These are phyloP conservation scores for Helianthus tuberosus DNA, from an alignment of 129 eudicot genomes.

Conservation along the genomic window DNA sequence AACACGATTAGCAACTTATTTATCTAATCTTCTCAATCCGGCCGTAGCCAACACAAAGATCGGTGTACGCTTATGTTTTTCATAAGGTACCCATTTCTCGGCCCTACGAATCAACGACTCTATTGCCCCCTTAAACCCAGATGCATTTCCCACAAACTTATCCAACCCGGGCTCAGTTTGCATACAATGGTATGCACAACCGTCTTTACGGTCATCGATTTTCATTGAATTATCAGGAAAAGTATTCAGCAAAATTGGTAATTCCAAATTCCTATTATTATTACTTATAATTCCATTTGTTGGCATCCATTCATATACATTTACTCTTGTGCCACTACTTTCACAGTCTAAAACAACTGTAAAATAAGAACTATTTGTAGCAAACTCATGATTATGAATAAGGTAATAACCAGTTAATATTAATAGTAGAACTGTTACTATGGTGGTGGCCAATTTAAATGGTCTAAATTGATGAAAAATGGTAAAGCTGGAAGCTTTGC, in stretches of 20 bases:
- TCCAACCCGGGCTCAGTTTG: conserved; percentile 95
- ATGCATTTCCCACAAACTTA: conserved; percentile 68
- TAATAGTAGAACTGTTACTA: conserved; percentile 35
- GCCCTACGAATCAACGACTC: conserved; percentile 83
- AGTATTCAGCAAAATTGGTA: conserved; percentile 66
- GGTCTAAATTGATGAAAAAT: conserved; percentile 33
- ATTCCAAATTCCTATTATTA: conserved; percentile 20
- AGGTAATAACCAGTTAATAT: conserved; percentile 31
- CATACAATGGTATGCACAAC: conserved; percentile 83
- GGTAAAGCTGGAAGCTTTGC: conserved; percentile 47
- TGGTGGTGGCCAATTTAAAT: conserved; percentile 31
- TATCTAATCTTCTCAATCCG: conserved; percentile 63
- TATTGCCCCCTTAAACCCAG: conserved; percentile 63
- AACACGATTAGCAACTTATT: conserved; percentile 42
- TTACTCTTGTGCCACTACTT: conserved; percentile 88
- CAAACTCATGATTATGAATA: conserved; percentile 18
- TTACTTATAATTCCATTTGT: conserved; percentile 2
- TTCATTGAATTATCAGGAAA: conserved; percentile 56
- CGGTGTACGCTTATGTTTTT: conserved; percentile 52
- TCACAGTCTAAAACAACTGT: conserved; percentile 92
- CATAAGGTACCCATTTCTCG: conserved; percentile 66
- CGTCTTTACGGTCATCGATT: conserved; percentile 33
- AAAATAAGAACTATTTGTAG: conserved; percentile 43
- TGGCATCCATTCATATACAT: conserved; percentile 66
- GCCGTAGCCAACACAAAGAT: conserved; percentile 85